A percentile compares a stretch with the other conserved stretches of the same genome.
Evolutionary conservation across 345 rosid genomes (phyloP).

Genomic region (Cardiospermum halicacabum): DNA sequence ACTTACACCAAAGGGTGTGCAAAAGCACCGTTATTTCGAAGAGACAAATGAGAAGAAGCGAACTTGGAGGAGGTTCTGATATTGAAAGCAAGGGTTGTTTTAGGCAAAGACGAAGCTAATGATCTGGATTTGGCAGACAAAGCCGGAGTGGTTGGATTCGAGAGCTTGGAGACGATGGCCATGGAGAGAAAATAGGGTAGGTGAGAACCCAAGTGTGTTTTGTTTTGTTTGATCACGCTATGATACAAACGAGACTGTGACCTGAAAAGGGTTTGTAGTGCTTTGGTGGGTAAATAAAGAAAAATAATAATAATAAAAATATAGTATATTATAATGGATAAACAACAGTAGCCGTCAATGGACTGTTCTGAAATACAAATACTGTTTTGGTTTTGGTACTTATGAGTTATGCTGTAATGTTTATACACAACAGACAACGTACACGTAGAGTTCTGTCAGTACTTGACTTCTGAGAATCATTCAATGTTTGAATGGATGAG

Average conservation of each 20-base stretch:
- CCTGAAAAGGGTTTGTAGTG: background rate
- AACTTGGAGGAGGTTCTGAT: constrained; percentile 26
- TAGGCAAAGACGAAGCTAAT: constrained; percentile 29
- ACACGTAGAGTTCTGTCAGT: too few species aligned
- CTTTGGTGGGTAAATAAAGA: background rate
- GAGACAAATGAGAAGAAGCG: constrained; percentile 45
- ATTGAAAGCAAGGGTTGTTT: constrained; percentile 35
- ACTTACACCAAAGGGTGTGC: constrained; percentile 56
- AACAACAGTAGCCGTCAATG: too few species aligned
- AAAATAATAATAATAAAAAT: too few species aligned
- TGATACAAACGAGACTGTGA: constrained; percentile 17
- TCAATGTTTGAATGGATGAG: too few species aligned
- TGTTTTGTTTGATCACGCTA: background rate
- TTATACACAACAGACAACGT: too few species aligned
- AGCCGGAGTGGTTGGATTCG: constrained; percentile 35
- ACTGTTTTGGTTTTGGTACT: too few species aligned
- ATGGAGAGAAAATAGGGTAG: constrained; percentile 26
- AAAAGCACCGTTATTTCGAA: constrained; percentile 25
- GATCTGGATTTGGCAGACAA: constrained; percentile 37
- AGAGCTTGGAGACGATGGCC: constrained; percentile 83
- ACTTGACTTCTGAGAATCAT: too few species aligned
- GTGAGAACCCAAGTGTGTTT: background rate
- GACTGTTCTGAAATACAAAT: too few species aligned
- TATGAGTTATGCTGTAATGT: too few species aligned
- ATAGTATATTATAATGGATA: too few species aligned